Percentiles rank a stretch among this genome's conserved stretches.
These are phyloP conservation scores for Metarhizium sp. DNA, from an alignment of 2,329 filamentous ascomycete genomes.

Conservation along the genomic window DNA sequence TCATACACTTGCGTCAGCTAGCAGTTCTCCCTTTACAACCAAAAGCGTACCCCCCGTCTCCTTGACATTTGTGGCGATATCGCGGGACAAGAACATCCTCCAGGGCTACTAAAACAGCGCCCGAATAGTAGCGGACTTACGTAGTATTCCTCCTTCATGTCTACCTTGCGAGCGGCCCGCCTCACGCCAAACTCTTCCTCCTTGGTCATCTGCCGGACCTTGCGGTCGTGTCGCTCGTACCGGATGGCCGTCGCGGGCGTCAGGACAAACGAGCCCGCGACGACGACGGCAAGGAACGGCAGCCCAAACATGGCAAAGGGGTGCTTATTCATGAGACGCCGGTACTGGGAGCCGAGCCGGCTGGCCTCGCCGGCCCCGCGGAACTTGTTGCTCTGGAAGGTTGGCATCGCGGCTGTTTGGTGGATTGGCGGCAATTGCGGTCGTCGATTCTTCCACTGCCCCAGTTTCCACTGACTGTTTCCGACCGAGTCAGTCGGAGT, in stretches of 20 bases:
- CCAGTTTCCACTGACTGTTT: too few relatives aligned
- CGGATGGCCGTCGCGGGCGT: conserved; percentile 89
- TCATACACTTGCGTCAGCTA: background rate
- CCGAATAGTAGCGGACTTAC: conserved; percentile 39
- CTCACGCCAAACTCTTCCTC: conserved; percentile 82
- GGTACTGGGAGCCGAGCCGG: conserved; percentile 67
- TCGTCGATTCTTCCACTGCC: too few relatives aligned
- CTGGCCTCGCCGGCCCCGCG: conserved; percentile 56
- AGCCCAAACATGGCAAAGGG: conserved; percentile 92
- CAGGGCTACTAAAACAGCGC: too few relatives aligned
- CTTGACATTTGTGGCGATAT: too few relatives aligned
- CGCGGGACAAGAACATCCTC: too few relatives aligned
- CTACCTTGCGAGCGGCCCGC: conserved; percentile 59
- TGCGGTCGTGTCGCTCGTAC: conserved; percentile 88
- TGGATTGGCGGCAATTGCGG: too few relatives aligned
- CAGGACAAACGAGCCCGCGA: conserved; percentile 86
- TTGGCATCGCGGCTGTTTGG: conserved; percentile 16
- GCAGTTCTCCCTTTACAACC: background rate
- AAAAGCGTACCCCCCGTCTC: too few relatives aligned
- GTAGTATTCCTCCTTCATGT: conserved; percentile 81
- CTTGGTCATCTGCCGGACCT: conserved; percentile 73
- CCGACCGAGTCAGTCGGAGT: too few relatives aligned
- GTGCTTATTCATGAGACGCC: conserved; percentile 61
- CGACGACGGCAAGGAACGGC: conserved; percentile 82
- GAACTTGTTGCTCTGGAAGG: conserved; percentile 65